Conservation (phyloP, 352 stramenopile genomes). For the Lagenidium giganteum region DNA sequence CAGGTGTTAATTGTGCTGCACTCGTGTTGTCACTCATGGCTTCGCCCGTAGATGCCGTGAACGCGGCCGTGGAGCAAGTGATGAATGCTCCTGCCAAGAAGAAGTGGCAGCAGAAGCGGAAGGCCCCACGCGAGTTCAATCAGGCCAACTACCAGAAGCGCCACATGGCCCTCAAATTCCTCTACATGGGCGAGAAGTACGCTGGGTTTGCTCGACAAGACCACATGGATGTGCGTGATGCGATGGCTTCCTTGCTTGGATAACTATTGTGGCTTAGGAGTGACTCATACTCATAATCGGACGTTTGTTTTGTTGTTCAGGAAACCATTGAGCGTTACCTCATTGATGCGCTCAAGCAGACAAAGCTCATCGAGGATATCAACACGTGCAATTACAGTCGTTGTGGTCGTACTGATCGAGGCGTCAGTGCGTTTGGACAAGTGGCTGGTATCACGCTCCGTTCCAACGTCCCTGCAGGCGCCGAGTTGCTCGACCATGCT, state of each 20-base stretch:
- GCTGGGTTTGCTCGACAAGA: constrained; percentile 76
- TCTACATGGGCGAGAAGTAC: constrained; percentile 76
- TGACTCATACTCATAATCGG: no score
- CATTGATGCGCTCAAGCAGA: constrained; percentile 87
- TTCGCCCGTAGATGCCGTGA: constrained; percentile 47
- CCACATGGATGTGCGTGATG: no score
- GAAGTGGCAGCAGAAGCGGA: constrained; percentile 30
- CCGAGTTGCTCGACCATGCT: constrained; percentile 38
- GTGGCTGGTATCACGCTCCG: constrained; percentile 53
- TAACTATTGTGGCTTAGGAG: no score
- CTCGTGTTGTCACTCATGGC: no score
- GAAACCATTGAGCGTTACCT: constrained; percentile 91
- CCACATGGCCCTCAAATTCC: constrained; percentile 59
- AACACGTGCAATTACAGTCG: constrained; percentile 86
- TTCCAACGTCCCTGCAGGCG: constrained; percentile 52
- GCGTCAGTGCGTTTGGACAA: constrained; percentile 85
- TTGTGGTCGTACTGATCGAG: constrained; percentile 94
- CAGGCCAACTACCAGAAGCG: constrained; percentile 65
- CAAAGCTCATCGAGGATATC: constrained; percentile 80
- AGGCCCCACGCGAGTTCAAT: constrained; percentile 29
- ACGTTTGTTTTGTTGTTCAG: no score
- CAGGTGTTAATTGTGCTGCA: no score
- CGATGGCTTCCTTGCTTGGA: neutral
- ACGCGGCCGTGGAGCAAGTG: constrained; percentile 64
- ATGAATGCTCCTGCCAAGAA: constrained; percentile 36